These are phyloP conservation scores for Cocos nucifera DNA, from an alignment of 176 grass and related monocot genomes.

Conservation along the genomic window DNA sequence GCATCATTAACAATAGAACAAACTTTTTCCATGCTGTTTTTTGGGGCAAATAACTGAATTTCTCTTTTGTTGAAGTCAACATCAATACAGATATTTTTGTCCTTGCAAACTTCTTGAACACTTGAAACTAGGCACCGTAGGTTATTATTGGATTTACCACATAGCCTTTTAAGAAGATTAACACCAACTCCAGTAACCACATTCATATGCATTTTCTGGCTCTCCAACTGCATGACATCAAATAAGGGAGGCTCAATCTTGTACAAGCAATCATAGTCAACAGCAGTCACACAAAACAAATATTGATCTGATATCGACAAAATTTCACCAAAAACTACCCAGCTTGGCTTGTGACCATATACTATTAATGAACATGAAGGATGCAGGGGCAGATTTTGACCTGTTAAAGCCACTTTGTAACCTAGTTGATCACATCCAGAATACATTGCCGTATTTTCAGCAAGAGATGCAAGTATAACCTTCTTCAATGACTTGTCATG, in stretches of 20 bases:
- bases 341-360: slow-evolving; percentile 60
- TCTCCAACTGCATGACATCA: slow-evolving; percentile 49
- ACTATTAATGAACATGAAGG: slow-evolving; percentile 67
- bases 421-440: slow-evolving; percentile 74
- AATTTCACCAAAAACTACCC: slow-evolving; percentile 91
- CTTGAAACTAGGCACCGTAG: slow-evolving; percentile 42
- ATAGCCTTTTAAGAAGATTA: slow-evolving; percentile 57
- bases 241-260: slow-evolving; percentile 31
- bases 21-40: slow-evolving; percentile 48
- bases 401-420: slow-evolving; percentile 72
- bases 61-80: slow-evolving; percentile 50
- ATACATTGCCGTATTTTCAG: slow-evolving; percentile 75
- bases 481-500: slow-evolving; percentile 59
- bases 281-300: slow-evolving; percentile 84
- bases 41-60: slow-evolving; percentile 56
- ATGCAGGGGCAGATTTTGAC: slow-evolving; percentile 71
- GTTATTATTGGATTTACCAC: slow-evolving; percentile 64
- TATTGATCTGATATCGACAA: slow-evolving; percentile 71
- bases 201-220: slow-evolving; percentile 59
- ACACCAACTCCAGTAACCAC: slow-evolving; percentile 50
- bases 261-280: slow-evolving; percentile 53
- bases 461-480: slow-evolving; percentile 70
- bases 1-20: slow-evolving; percentile 36
- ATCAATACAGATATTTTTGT: slow-evolving; percentile 62
- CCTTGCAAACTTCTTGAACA: slow-evolving; percentile 44